Base-by-base conservation (phyloP, 2,329 filamentous ascomycete species). In the Fusarium scirpi region DNA sequence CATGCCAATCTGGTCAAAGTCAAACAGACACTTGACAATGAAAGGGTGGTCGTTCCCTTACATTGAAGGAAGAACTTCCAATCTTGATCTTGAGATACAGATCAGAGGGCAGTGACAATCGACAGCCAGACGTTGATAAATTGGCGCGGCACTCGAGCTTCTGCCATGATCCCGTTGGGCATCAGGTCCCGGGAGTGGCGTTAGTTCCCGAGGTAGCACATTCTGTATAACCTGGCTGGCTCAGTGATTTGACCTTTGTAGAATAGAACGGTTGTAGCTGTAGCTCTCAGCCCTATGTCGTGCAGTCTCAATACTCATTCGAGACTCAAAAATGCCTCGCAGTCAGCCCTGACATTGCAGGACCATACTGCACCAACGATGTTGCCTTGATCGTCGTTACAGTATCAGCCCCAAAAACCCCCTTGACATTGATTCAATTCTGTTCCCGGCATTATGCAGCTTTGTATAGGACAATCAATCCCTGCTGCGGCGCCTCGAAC, bases 271-370 rank as follows among this genome's bases (percentile, higher is more conserved):
- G 32, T 22, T 13, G 15, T 44, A 41, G 12, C 12, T 40, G 25
- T 47, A 57, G n/a, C 15, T 8, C 29, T 48, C 48, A 56, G 48
- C 43, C 48, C 58, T 64, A 38, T 57, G 59, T 53, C 27, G 16
- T 43, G 25, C 12, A 25, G 16, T 41, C 25, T 43, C 18, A 15
- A 43, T 16, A 25, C 24, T 47, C 55, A 43, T 30, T 52, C 46
- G 38, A 38, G 24, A 24, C 12, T 18, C 20, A 27, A 40, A 11
- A 58, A 56, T 41, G 62, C 59, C 59, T 64, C 10, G 25, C 5
- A 13, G 34, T 65, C 44, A 32, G 52, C 40, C 49, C 29, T 40
- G 29, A 34, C 18, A 51, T 41, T 32, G 16, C 43, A 49, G 51
- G 59, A 46, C 34, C 34, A 30, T 40, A 30, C 9, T 45, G 40